Evolutionary conservation across 768 basidiomycete genomes (phyloP).

Genomic region (Pholiota microspora): DNA sequence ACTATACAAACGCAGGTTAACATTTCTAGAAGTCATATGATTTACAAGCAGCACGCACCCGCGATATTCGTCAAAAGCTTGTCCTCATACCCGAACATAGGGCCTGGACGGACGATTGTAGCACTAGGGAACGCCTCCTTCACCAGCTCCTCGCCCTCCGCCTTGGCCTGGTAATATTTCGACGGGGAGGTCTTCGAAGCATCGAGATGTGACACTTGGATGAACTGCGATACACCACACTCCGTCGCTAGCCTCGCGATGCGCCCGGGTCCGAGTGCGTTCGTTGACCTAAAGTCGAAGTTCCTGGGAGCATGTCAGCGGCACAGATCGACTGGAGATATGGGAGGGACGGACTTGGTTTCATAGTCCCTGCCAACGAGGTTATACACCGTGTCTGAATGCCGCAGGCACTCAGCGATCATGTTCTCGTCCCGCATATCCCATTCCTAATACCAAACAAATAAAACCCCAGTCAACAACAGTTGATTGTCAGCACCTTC

Average conservation of each 20-base stretch:
- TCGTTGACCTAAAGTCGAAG: constrained; percentile 79
- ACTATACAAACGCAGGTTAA: constrained; percentile 39
- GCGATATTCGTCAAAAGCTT: constrained; percentile 91
- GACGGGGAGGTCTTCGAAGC: constrained; percentile 78
- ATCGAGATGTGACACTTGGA: constrained; percentile 96
- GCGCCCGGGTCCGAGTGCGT: constrained; percentile 76
- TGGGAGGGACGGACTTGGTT: constrained; percentile 71
- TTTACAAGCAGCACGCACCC: constrained; percentile 49
- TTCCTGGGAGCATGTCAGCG: constrained; percentile 54
- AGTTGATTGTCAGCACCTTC: too few species aligned
- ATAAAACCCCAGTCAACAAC: not conserved
- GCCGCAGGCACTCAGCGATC: constrained; percentile 89
- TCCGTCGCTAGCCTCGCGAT: constrained; percentile 84
- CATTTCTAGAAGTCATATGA: constrained; percentile 8
- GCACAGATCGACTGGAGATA: constrained; percentile 3
- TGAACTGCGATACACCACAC: constrained; percentile 76
- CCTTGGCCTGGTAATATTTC: constrained; percentile 85
- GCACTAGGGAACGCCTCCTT: constrained; percentile 79
- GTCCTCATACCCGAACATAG: constrained; percentile 95
- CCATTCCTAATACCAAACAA: constrained; percentile 71
- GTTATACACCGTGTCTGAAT: constrained; percentile 97
- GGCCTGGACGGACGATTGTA: constrained; percentile 82
- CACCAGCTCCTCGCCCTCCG: constrained; percentile 86
- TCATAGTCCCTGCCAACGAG: constrained; percentile 91
- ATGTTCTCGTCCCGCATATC: constrained; percentile 87